phyloP scores from a whole-genome alignment of 371 early-diverging fungal genomes.

The Massospora cicadina region DNA sequence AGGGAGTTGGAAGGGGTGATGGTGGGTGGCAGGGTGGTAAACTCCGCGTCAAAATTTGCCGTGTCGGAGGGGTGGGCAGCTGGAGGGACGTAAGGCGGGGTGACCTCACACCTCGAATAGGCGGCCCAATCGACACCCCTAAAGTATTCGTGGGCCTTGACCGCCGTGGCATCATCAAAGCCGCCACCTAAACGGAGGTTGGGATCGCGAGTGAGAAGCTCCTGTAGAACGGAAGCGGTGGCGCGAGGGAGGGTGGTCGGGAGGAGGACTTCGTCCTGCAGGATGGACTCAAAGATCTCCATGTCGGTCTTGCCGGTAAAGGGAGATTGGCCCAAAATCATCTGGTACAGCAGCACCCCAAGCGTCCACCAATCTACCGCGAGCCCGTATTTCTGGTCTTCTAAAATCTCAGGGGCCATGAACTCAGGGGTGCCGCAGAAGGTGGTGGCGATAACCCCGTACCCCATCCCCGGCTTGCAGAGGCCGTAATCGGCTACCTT shows the following conservation, averaged over 20 bases:
- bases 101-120: slow-evolving; percentile 53
- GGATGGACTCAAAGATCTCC: slow-evolving; percentile 85
- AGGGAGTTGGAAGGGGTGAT: slow-evolving; percentile 73
- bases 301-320: slow-evolving; percentile 90
- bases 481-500: slow-evolving; percentile 98
- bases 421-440: slow-evolving; percentile 99
- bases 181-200: slow-evolving; percentile 67
- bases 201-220: slow-evolving; percentile 81
- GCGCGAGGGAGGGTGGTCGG: slow-evolving; percentile 78
- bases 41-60: slow-evolving; percentile 91
- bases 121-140: slow-evolving; percentile 84
- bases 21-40: slow-evolving; percentile 73
- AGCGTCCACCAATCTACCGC: slow-evolving; percentile 92
- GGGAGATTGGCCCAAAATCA: slow-evolving; percentile 82
- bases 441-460: slow-evolving; percentile 64
- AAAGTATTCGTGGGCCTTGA: slow-evolving; percentile 90
- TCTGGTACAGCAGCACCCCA: slow-evolving; percentile 83
- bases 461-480: slow-evolving; percentile 87
- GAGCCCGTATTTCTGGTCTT: slow-evolving; percentile 63
- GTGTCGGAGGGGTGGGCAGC: slow-evolving; percentile 62
- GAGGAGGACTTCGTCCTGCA: slow-evolving; percentile 78
- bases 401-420: slow-evolving; percentile 97
- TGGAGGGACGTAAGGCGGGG: slow-evolving; percentile 78
- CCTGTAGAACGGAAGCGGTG: slow-evolving; percentile 68
- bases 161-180: slow-evolving; percentile 61